These are phyloP conservation scores for Zygosaccharomyces pseudobailii DNA, from an alignment of 1,139 yeast genomes.

Conservation along the genomic window DNA sequence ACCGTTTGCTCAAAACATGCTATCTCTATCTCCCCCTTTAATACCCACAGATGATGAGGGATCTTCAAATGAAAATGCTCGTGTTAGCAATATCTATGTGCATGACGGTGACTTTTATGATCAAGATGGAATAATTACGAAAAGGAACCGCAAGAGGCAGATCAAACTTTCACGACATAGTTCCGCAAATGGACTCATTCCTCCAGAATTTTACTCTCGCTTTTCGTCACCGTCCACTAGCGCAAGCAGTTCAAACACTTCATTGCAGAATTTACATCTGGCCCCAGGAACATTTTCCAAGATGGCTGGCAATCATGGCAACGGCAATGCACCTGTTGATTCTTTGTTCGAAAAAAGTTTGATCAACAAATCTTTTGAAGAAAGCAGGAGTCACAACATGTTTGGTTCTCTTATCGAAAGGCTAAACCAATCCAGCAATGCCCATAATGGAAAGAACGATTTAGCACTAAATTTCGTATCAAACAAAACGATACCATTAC, in stretches of 20 bases:
- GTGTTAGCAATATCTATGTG: constrained; percentile 31
- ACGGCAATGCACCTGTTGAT: constrained; percentile 2
- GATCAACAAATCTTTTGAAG: constrained; percentile 31
- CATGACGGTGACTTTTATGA: constrained; percentile 34
- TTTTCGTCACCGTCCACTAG: constrained; percentile 33
- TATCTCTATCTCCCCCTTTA: not conserved
- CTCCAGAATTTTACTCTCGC: constrained; percentile 34
- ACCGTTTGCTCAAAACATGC: constrained; percentile 5
- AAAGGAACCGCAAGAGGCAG: constrained; percentile 8
- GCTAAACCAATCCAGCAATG: constrained; percentile 3
- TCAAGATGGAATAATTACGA: constrained; percentile 3
- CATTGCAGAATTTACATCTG: constrained; percentile 23
- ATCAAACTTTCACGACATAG: constrained; percentile 12
- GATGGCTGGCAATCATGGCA: constrained; percentile 8
- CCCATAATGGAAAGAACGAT: constrained; percentile 16
- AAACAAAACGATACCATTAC: constrained; percentile 15
- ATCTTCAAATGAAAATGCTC: constrained; percentile 10
- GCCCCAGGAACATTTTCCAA: constrained; percentile 21
- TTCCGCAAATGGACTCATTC: constrained; percentile 28
- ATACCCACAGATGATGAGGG: constrained; percentile 7
- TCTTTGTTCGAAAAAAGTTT: constrained; percentile 25
- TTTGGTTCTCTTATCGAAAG: constrained; percentile 19
- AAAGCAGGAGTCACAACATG: constrained; percentile 21
- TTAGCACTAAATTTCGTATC: constrained; percentile 24
- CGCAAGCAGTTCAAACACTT: constrained; percentile 30